phyloP scores from a whole-genome alignment of 2,329 filamentous ascomycete species.

The Aaosphaeria arxii region DNA sequence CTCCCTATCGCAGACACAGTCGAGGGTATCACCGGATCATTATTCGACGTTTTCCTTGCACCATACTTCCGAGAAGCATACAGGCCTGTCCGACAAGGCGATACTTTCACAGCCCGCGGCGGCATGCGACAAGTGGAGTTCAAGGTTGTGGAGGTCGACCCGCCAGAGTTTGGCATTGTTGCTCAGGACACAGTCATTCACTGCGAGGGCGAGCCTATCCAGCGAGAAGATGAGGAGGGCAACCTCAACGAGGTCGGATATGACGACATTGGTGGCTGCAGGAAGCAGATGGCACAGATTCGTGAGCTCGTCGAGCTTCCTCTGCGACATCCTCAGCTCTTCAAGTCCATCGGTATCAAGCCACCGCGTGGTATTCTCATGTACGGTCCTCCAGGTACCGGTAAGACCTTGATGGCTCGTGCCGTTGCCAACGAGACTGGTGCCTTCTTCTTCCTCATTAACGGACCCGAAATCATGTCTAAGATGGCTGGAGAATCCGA shows the following conservation, averaged over 20 bases:
- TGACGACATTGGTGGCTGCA: conserved; percentile 97
- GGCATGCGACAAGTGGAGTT: conserved; percentile 99
- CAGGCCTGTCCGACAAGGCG: conserved; percentile 92
- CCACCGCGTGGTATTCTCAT: conserved; percentile 96
- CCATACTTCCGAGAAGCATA: conserved; percentile 99
- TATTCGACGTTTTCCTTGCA: conserved; percentile 98
- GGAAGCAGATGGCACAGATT: conserved; percentile 99
- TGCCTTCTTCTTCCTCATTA: conserved; percentile 99
- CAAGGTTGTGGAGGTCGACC: conserved; percentile 98
- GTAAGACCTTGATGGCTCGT: conserved; percentile 98
- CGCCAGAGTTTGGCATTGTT: conserved; percentile 97
- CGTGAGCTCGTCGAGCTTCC: conserved; percentile 97
- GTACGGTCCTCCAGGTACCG: conserved; percentile 90
- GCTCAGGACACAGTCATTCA: conserved; percentile 99
- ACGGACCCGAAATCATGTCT: conserved; percentile 99
- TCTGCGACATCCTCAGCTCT: conserved; percentile 93
- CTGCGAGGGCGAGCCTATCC: conserved; percentile 94
- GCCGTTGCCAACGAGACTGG: conserved; percentile 98
- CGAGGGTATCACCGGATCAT: conserved; percentile 93
- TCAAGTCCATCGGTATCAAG: conserved; percentile 99
- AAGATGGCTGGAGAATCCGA: conserved; percentile 99
- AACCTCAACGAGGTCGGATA: conserved; percentile 99
- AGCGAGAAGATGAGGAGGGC: conserved; percentile 98
- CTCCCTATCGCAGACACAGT: conserved; percentile 97
- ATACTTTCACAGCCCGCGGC: conserved; percentile 94